Base-by-base conservation (phyloP, 257 asterid species). In the Euphrasia confusa region DNA sequence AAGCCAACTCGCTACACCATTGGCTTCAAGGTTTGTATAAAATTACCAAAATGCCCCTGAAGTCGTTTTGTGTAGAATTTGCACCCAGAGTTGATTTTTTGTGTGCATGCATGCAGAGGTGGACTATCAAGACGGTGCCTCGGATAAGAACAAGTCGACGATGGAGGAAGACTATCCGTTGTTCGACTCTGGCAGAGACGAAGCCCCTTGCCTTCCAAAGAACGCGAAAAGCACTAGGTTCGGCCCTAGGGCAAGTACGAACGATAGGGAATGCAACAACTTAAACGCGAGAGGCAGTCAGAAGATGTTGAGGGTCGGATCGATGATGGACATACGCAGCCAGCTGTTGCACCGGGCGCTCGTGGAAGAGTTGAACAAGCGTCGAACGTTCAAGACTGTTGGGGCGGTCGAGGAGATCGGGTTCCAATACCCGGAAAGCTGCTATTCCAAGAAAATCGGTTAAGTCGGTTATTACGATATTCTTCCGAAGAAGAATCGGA, bases 371-470 rank as follows among this genome's bases (percentile, higher is more conserved):
- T 45, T 86, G 32, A 77, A 68, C 66, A 83, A 81, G 64, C 73
- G 81, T 40, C 81, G 84, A 7, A 27, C 77, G 49, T 89, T 82
- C 84, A 86, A 80, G 47, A 89, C 95, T 0, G 85, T 86, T 28
- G 96, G 93, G 1, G 88, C 93, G 1, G 77, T 86, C 1, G 90
- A 86, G 74, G 64, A 83, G 50, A 79, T 88, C 10, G 93, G 93
- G 6, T 88, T 67, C 61, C 76, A 48, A 0, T 73, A 78, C 18
- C 83, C 75, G 1, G 66, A 4, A 40, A 56, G 40, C 5, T 66
- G 21, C 63, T 35, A 72, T 44, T 14, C 65, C 14, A 40, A 39
- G 75, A 26, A 62, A 66, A 65, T 17, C 64, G 35, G 58, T 18
- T 26, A 54, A 53, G 30, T 21, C 24, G 24, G 24, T 21, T 21